Conservation (phyloP, 2,329 filamentous ascomycete species). For the Aureobasidium sp. region DNA sequence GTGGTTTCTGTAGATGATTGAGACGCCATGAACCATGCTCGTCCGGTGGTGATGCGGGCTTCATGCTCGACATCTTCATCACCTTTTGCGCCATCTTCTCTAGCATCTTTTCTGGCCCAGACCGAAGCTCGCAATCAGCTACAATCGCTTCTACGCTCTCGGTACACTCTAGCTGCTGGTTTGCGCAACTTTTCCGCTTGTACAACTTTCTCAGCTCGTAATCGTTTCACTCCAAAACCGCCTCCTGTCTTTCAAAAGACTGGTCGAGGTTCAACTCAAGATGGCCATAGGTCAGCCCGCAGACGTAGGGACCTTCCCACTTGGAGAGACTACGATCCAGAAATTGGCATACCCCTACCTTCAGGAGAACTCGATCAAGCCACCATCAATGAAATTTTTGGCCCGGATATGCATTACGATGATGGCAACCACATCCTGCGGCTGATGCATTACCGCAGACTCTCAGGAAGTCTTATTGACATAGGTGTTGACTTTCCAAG, state of each 20-base stretch:
- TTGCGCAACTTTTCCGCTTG: neutral
- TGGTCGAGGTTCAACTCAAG: neutral
- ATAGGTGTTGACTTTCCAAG: conserved; percentile 27
- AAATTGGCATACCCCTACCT: conserved; percentile 30
- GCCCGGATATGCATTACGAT: conserved; percentile 25
- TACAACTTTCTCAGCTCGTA: neutral
- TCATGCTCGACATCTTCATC: conserved; percentile 17
- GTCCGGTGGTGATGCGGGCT: conserved; percentile 24
- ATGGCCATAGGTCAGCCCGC: neutral
- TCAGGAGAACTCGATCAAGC: conserved; percentile 24
- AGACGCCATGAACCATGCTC: conserved; percentile 28
- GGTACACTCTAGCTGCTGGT: neutral
- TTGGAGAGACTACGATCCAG: conserved; percentile 33
- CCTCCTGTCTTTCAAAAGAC: neutral
- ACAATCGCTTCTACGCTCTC: neutral
- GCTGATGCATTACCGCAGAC: conserved; percentile 30
- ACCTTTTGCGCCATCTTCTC: neutral
- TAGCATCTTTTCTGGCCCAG: neutral
- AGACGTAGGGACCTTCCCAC: conserved; percentile 20
- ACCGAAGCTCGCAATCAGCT: neutral
- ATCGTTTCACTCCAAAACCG: neutral
- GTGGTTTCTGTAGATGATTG: conserved; percentile 6
- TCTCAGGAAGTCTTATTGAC: conserved; percentile 32
- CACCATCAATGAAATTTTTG: conserved; percentile 28
- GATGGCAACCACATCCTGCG: conserved; percentile 31